Evolutionary conservation across 2,329 filamentous ascomycete genomes (phyloP), one percentile per base, ranked within the genome.

Genomic region (Juglanconis juglandina): DNA sequence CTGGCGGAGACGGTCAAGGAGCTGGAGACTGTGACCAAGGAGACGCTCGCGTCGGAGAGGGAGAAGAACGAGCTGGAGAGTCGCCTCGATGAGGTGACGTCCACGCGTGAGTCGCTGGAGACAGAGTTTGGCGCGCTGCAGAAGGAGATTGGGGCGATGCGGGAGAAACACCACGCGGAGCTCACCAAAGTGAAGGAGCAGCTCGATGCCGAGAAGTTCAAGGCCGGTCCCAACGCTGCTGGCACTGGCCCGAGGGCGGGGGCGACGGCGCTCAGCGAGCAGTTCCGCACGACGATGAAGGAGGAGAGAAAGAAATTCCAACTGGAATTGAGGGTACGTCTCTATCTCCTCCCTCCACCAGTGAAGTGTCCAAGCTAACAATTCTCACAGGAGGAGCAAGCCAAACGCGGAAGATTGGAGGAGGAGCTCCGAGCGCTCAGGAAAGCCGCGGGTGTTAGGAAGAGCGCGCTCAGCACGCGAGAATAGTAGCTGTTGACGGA

Each of bases 251-350:
- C 70, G 3, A 73, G 78, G 5, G 74, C 75, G 0, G 81, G 81
- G 2, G 81, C 81, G 11, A 75, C 75, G 8, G 76, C 83, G 76
- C 73, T 84, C 64, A 84, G 81, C 68, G 81, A 84, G 72, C 81
- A 83, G 71, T 84, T 84, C 72, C 71, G 81, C 52, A 73, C 77
- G 7, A 82, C 79, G 30, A 83, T 84, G 81, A 78, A 81, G 66
- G 80, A 82, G 68, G 81, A 84, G 73, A 76, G 81, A 65, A 82
- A 77, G 75, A 82, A 79, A 71, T 83, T 82, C 73, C 80, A 83
- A 64, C 80, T 83, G 64, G 81, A 82, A 61, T 68, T 84, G 46
- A 76, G 73, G 73, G 80, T 82, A 69, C 67, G 79, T 67, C 8
- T 60, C 33, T 50, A 42, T 44, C 35, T 50, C 17, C 32, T 13